Base-by-base conservation (phyloP, 2,329 filamentous ascomycete species). In the Venturiaceae sp. region DNA sequence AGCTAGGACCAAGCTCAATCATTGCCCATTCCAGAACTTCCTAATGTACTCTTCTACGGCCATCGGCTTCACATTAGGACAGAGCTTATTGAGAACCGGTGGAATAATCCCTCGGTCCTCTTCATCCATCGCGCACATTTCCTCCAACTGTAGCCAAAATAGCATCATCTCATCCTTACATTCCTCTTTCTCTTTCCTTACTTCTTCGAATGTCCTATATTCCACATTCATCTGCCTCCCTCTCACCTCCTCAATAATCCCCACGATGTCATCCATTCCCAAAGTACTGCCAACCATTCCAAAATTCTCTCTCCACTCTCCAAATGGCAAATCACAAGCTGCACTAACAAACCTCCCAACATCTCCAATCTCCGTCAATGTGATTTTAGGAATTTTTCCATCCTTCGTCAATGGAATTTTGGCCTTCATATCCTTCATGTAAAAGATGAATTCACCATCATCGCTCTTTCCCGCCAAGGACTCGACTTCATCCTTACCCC, bases 351-450 rank as follows among this genome's bases (percentile, higher is more conserved):
- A 70, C 16, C 61, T 55, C 8, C 69, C 68, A 32, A 68, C 62
- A 61, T 72, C 70, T 6, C 65, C 59, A 50, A 72, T 64, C 55
- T 70, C 64, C 21, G 68, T 72, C 63, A 71, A 58, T 1, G 64
- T 69, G 16, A 71, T 46, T 6, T 55, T 41, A 5, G 69, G 68
- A 23, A 63, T 60, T 1, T 65, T 28, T 39, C 33, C 68, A 36
- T 65, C 61, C 16, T 58, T 59, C 33, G 39, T 61, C 19, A 68
- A 54, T 9, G 69, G 69, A 33, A 70, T 61, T 28, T 63, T 63
- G 7, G 67, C 66, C 57, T 63, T 67, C 55, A 63, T 61, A 5
- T 57, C 34, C 53, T 58, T 57, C 11, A 65, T 55, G 54, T 63
- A 52, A 57, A 56, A 65, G n/a, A 63, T 21, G 32, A 60, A 60